Evolutionary conservation across 768 basidiomycete genomes (phyloP).

Genomic region (Inosperma sp.): DNA sequence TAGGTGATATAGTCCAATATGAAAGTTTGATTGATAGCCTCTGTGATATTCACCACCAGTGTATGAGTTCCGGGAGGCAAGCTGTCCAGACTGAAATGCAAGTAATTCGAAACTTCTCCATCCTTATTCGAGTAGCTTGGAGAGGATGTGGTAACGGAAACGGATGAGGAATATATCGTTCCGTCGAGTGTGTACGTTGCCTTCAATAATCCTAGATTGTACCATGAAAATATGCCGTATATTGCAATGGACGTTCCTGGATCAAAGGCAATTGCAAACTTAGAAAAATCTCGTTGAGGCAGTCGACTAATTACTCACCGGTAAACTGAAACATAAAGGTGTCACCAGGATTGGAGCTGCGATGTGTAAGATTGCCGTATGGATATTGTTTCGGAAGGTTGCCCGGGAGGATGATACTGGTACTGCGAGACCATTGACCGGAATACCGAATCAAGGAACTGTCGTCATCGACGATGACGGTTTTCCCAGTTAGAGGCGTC

Average conservation of each 20-base stretch:
- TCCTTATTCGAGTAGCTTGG: slow-evolving; percentile 9
- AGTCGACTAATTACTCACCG: slow-evolving; percentile 8
- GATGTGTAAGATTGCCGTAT: slow-evolving; percentile 19
- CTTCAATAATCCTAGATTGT: slow-evolving; percentile 10
- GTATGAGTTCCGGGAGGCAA: slow-evolving; percentile 15
- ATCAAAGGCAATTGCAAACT: not conserved
- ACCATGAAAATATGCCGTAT: slow-evolving; percentile 17
- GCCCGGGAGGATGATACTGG: not conserved
- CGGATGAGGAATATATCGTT: slow-evolving; percentile 4
- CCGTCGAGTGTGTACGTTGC: slow-evolving; percentile 16
- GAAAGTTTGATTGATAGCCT: slow-evolving; percentile 12
- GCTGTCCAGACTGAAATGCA: slow-evolving; percentile 8
- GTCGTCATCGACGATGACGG: slow-evolving; percentile 18
- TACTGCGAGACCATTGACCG: slow-evolving; percentile 11
- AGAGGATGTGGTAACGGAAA: slow-evolving; percentile 12
- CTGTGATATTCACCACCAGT: slow-evolving; percentile 16
- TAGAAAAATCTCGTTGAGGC: not conserved
- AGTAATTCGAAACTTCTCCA: slow-evolving; percentile 14
- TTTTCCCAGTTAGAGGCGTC: slow-evolving; percentile 14
- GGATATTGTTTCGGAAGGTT: slow-evolving; percentile 10
- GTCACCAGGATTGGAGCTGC: slow-evolving; percentile 15
- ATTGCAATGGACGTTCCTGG: slow-evolving; percentile 16
- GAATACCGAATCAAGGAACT: slow-evolving; percentile 9
- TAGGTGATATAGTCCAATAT: slow-evolving; percentile 20
- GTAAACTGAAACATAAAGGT: slow-evolving; percentile 19